phyloP scores from a whole-genome alignment of 805 yeast genomes.

The Saitoella complicata region DNA sequence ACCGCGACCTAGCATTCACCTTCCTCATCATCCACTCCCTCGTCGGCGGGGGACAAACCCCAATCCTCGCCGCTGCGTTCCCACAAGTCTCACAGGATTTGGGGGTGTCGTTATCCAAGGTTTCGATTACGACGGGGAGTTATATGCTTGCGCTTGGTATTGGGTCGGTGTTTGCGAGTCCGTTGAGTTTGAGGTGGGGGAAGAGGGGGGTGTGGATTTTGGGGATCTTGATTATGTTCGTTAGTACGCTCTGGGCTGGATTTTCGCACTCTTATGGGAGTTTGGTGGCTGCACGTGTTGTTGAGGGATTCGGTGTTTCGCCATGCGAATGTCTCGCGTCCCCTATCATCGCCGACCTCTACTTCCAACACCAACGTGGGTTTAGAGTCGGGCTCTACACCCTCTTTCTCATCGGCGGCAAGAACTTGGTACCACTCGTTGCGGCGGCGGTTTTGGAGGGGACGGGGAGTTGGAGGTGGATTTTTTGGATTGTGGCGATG shows the following conservation, averaged over 20 bases:
- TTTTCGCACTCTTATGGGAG: constrained; percentile 32
- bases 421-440: constrained; percentile 40
- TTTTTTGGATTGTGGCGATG: constrained; percentile 42
- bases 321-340: constrained; percentile 47
- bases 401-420: constrained; percentile 36
- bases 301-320: constrained; percentile 44
- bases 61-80: constrained; percentile 44
- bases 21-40: constrained; percentile 42
- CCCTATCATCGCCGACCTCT: constrained; percentile 45
- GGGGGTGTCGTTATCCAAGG: constrained; percentile 24
- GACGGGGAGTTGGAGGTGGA: constrained; percentile 37
- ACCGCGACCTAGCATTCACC: constrained; percentile 16
- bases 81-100: constrained; percentile 28
- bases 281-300: constrained; percentile 40
- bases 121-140: constrained; percentile 41
- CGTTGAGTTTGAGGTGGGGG: constrained; percentile 41
- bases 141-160: constrained; percentile 42
- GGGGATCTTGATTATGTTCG: constrained; percentile 33
- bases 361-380: constrained; percentile 44
- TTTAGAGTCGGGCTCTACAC: constrained; percentile 44
- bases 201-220: constrained; percentile 38
- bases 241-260: constrained; percentile 41
- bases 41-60: constrained; percentile 46
- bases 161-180: constrained; percentile 43
- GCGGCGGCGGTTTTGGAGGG: constrained; percentile 36